Conservation (phyloP, 495 filamentous ascomycete genomes). For the Astrothelium macrocarpum region DNA sequence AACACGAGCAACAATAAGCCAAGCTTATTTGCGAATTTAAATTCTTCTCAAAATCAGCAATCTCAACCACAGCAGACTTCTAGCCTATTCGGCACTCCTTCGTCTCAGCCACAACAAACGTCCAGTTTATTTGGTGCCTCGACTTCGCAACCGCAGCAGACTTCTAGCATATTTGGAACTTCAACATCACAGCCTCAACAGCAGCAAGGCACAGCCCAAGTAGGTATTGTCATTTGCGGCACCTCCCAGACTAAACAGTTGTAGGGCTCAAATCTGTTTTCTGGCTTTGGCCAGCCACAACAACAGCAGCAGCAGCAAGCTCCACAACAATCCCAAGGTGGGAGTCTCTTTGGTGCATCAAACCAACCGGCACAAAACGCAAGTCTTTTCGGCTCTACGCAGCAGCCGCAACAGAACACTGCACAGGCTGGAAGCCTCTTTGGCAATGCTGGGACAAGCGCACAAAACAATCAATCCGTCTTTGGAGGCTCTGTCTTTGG, state of each 20-base stretch:
- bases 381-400: conserved; percentile 35
- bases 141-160: conserved; percentile 11
- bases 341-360: conserved; percentile 26
- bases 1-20: conserved; percentile 29
- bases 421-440: background rate
- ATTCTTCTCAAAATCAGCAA: conserved; percentile 18
- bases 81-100: conserved; percentile 15
- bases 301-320: conserved; percentile 19
- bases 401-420: conserved; percentile 36
- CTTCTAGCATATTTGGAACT: background rate
- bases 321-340: conserved; percentile 17
- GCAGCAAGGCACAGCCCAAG: no score
- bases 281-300: conserved; percentile 8
- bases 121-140: background rate
- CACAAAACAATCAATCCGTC: conserved; percentile 14
- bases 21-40: conserved; percentile 30
- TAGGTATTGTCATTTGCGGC: no score
- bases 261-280: background rate
- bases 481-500: conserved; percentile 19
- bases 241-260: conserved; percentile 7
- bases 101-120: conserved; percentile 19
- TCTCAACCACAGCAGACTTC: conserved; percentile 19
- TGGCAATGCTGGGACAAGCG: background rate
- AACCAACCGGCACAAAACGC: conserved; percentile 24
- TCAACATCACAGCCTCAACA: conserved; percentile 6